Evolutionary conservation across 345 rosid genomes (phyloP).

Genomic region (Pistacia vera): DNA sequence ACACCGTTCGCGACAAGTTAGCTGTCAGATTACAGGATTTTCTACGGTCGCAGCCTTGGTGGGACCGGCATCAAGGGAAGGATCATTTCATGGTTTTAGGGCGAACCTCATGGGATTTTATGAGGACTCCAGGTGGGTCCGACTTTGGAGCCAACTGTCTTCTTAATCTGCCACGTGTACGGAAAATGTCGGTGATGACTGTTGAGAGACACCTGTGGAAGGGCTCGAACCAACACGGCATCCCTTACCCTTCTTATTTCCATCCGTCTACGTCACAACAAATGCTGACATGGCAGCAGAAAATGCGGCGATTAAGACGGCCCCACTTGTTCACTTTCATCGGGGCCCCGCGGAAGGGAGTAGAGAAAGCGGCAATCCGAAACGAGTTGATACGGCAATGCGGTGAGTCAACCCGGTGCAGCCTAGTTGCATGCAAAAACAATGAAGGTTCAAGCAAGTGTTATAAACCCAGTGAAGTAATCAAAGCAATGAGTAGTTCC

Average conservation of each 20-base stretch:
- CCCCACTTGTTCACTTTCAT: conserved; percentile 55
- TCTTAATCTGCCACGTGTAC: conserved; percentile 41
- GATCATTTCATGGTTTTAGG: conserved; percentile 62
- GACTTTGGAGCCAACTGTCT: conserved; percentile 59
- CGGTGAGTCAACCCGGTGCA: conserved; percentile 40
- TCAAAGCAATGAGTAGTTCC: conserved; percentile 41
- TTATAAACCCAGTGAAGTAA: conserved; percentile 35
- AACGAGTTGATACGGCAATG: conserved; percentile 57
- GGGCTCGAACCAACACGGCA: conserved; percentile 45
- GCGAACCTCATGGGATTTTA: conserved; percentile 69
- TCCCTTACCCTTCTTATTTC: conserved; percentile 65
- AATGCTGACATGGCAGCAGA: conserved; percentile 46
- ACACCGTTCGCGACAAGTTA: conserved; percentile 41
- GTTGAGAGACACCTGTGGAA: conserved; percentile 60
- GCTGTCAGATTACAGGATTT: conserved; percentile 37
- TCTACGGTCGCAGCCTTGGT: conserved; percentile 33
- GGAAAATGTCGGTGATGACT: conserved; percentile 59
- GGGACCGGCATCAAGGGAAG: conserved; percentile 39
- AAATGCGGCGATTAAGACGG: conserved; percentile 28
- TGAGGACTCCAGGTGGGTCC: conserved; percentile 36
- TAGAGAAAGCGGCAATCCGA: conserved; percentile 48
- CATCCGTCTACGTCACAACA: conserved; percentile 47
- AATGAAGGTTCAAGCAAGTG: conserved; percentile 24
- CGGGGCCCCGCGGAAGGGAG: conserved; percentile 50
- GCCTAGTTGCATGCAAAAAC: conserved; percentile 35